phyloP scores from a whole-genome alignment of 2,329 filamentous ascomycete species.

The Colletotrichum cereale region DNA sequence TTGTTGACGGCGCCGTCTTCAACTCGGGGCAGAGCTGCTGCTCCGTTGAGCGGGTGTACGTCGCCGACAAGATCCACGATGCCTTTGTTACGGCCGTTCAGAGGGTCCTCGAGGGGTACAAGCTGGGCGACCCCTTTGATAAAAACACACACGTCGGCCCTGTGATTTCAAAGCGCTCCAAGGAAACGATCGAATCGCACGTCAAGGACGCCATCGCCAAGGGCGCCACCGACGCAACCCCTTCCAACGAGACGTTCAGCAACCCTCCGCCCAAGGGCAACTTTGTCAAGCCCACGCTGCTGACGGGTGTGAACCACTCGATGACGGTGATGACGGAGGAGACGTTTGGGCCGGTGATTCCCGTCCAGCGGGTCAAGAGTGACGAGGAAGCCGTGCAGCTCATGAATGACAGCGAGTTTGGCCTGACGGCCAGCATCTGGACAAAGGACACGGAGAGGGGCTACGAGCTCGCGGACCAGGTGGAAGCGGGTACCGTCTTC shows the following conservation, averaged over 20 bases:
- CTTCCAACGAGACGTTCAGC: slow-evolving; percentile 82
- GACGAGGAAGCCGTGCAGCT: slow-evolving; percentile 85
- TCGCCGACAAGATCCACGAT: slow-evolving; percentile 87
- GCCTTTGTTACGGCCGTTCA: slow-evolving; percentile 83
- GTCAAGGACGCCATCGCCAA: slow-evolving; percentile 85
- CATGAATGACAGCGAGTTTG: slow-evolving; percentile 97
- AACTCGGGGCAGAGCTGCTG: slow-evolving; percentile 99
- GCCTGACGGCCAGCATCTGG: slow-evolving; percentile 97
- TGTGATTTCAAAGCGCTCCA: slow-evolving; percentile 85
- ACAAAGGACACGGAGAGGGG: slow-evolving; percentile 86
- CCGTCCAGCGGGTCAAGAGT: slow-evolving; percentile 85
- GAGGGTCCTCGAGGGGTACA: slow-evolving; percentile 84
- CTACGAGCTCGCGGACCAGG: slow-evolving; percentile 80
- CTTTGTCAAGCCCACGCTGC: slow-evolving; percentile 87
- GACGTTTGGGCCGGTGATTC: slow-evolving; percentile 94
- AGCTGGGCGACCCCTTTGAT: slow-evolving; percentile 88
- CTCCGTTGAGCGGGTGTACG: slow-evolving; percentile 91
- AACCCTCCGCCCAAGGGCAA: slow-evolving; percentile 83
- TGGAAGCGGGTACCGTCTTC: slow-evolving; percentile 96
- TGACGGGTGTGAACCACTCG: slow-evolving; percentile 82
- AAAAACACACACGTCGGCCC: slow-evolving; percentile 86
- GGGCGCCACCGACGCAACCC: slow-evolving; percentile 87
- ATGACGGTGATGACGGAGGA: slow-evolving; percentile 95
- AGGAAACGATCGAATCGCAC: slow-evolving; percentile 81
- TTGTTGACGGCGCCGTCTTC: slow-evolving; percentile 96